Conservation (phyloP, 2,329 filamentous ascomycete species). For the Stylonectria norvegica region DNA sequence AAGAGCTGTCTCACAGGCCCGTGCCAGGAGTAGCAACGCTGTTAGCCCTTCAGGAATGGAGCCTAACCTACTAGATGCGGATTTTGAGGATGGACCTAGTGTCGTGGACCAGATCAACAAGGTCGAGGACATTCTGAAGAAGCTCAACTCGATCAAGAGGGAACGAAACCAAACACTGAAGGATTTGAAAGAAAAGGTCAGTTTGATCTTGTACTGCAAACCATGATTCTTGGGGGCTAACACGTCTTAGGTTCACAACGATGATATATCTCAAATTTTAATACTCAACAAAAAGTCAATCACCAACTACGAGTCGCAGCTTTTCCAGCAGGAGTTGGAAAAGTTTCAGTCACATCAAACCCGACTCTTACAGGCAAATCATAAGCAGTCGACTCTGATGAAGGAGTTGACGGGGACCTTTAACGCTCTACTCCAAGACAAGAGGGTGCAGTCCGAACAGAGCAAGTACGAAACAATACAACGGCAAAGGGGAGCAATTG, state of each 20-base stretch:
- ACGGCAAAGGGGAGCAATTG: constrained; percentile 73
- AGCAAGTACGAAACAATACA: constrained; percentile 91
- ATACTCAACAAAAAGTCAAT: constrained; percentile 98
- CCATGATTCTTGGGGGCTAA: constrained; percentile 15
- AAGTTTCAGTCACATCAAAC: constrained; percentile 95
- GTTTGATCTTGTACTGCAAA: constrained; percentile 16
- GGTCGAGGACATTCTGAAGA: constrained; percentile 88
- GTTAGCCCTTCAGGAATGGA: constrained; percentile 61
- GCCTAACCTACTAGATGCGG: constrained; percentile 82
- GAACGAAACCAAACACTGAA: constrained; percentile 91
- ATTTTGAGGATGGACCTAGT: constrained; percentile 77
- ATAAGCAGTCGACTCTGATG: constrained; percentile 91
- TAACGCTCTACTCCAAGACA: constrained; percentile 85
- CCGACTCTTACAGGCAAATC: constrained; percentile 84
- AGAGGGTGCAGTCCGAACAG: constrained; percentile 88
- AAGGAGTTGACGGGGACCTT: constrained; percentile 90
- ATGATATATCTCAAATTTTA: constrained; percentile 95
- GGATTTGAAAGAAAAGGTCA: constrained; percentile 94
- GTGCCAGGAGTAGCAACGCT: constrained; percentile 59
- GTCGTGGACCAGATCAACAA: constrained; percentile 85
- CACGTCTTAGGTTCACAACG: constrained; percentile 71
- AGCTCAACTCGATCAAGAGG: constrained; percentile 85
- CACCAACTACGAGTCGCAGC: constrained; percentile 81
- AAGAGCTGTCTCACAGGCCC: constrained; percentile 75
- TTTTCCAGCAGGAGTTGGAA: constrained; percentile 95